Evolutionary conservation across 257 asterid genomes (phyloP).

Genomic region (Ajuga chamaepitys): DNA sequence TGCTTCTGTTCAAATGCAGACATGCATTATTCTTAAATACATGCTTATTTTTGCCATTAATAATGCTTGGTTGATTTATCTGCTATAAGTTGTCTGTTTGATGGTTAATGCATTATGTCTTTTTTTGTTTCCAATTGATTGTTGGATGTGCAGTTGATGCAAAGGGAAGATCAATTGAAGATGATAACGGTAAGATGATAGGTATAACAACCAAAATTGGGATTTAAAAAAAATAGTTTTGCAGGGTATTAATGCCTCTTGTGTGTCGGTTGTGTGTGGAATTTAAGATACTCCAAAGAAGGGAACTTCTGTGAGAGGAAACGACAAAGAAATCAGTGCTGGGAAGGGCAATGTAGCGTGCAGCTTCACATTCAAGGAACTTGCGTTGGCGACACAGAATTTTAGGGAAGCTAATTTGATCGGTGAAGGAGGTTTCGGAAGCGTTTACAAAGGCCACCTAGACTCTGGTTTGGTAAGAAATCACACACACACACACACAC

Average conservation of each 20-base stretch:
- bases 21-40: no score
- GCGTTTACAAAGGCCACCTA: slow-evolving; percentile 63
- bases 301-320: slow-evolving; percentile 18
- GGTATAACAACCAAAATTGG: not conserved
- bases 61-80: no score
- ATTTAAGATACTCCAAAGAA: slow-evolving; percentile 23
- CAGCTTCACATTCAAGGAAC: slow-evolving; percentile 71
- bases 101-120: not conserved
- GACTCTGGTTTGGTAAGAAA: slow-evolving; percentile 46
- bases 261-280: not conserved
- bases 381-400: slow-evolving; percentile 58
- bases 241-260: not conserved
- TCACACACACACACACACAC: not conserved
- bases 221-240: not conserved
- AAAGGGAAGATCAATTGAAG: slow-evolving; percentile 9
- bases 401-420: slow-evolving; percentile 65
- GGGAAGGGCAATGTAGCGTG: slow-evolving; percentile 39
- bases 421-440: slow-evolving; percentile 94
- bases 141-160: slow-evolving; percentile 16
- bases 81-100: not conserved
- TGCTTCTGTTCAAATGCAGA: not conserved
- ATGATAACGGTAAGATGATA: slow-evolving; percentile 23
- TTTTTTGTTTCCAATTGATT: not conserved
- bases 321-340: slow-evolving; percentile 21
- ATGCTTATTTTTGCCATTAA: no score